Conservation (phyloP, 1,284 basidiomycete species). For the Ceratobasidium sp. region DNA sequence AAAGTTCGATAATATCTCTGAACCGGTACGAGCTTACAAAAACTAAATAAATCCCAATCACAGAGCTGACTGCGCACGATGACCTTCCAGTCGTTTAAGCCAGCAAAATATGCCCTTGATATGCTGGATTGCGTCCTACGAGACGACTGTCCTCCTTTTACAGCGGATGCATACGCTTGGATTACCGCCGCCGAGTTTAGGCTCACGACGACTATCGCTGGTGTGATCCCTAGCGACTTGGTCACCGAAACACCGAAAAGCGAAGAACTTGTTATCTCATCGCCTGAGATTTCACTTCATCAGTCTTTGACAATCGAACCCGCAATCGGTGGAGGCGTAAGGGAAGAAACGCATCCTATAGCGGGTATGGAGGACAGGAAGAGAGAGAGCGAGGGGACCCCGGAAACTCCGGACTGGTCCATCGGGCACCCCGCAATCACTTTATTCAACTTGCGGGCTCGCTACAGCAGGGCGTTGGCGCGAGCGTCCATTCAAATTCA, state of each 20-base stretch:
- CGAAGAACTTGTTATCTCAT: not conserved
- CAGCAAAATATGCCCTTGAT: not conserved
- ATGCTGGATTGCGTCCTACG: constrained; percentile 17
- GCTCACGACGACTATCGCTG: not conserved
- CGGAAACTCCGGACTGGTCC: too few species aligned
- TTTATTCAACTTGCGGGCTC: not conserved
- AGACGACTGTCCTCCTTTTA: constrained; percentile 19
- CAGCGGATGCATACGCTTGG: constrained; percentile 16
- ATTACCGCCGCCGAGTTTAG: constrained; percentile 22
- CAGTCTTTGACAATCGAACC: not conserved
- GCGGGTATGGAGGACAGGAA: too few species aligned
- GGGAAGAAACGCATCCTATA: too few species aligned
- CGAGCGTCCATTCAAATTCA: not conserved
- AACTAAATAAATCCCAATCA: too few species aligned
- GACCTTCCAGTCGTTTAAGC: not conserved
- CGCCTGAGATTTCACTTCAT: not conserved
- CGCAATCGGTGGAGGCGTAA: too few species aligned
- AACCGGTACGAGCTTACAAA: too few species aligned
- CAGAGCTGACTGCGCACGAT: not conserved
- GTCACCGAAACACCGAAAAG: not conserved
- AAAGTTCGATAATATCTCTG: too few species aligned
- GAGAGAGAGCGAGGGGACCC: too few species aligned
- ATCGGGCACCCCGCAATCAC: too few species aligned
- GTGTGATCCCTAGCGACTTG: not conserved
- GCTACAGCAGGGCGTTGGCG: constrained; percentile 1